Percentiles rank a stretch among this genome's conserved stretches.
phyloP scores from a whole-genome alignment of 768 basidiomycete species.

The Agrocybe praecox region DNA sequence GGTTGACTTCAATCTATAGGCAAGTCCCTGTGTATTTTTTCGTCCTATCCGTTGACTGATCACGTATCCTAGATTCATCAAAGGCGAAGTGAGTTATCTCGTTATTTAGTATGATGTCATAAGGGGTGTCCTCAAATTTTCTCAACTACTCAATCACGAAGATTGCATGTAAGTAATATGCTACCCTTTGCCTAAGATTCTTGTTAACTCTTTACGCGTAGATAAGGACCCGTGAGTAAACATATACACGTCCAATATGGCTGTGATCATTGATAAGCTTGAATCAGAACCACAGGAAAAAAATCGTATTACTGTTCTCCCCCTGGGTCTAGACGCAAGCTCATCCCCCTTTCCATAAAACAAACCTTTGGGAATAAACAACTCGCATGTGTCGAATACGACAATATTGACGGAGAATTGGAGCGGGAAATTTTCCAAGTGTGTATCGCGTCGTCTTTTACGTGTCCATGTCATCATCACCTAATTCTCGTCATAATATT shows the following conservation, averaged over 20 bases:
- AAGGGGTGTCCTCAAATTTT: background rate
- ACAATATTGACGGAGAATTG: slow-evolving; percentile 45
- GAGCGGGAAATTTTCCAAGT: slow-evolving; percentile 73
- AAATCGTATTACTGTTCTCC: slow-evolving; percentile 26
- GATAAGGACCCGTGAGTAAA: slow-evolving; percentile 28
- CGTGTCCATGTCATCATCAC: too few relatives aligned
- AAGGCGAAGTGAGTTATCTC: slow-evolving; percentile 50
- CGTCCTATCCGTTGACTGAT: background rate
- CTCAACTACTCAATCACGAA: slow-evolving; percentile 19
- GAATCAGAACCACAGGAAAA: slow-evolving; percentile 18
- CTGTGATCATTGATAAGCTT: background rate
- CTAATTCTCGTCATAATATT: background rate
- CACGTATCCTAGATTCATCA: slow-evolving; percentile 45
- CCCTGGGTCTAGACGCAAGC: slow-evolving; percentile 17
- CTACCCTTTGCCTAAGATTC: slow-evolving; percentile 12
- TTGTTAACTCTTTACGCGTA: slow-evolving; percentile 6
- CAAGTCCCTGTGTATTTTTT: slow-evolving; percentile 21
- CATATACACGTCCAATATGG: background rate
- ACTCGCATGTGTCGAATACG: slow-evolving; percentile 57
- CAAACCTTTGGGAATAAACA: slow-evolving; percentile 45
- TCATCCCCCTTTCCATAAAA: slow-evolving; percentile 21
- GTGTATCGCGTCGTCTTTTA: slow-evolving; percentile 8
- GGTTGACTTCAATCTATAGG: slow-evolving; percentile 67
- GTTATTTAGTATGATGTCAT: background rate
- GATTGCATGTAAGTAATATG: slow-evolving; percentile 42